Conservation (phyloP, 768 basidiomycete genomes). For the Leccinum uliginosum region DNA sequence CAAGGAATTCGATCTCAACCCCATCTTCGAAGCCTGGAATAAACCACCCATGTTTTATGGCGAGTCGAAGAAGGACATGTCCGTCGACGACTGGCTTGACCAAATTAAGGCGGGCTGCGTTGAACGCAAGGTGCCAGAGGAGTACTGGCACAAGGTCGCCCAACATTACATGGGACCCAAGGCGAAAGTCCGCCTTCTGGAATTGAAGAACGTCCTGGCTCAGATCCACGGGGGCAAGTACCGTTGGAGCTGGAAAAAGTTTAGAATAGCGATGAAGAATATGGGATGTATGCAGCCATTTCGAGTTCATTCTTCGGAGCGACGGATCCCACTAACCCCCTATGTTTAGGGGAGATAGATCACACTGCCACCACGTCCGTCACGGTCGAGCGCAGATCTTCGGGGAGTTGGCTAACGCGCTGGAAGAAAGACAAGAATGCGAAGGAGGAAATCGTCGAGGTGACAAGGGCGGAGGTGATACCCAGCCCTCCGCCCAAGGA, state of each 20-base stretch:
- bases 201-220: slow-evolving; percentile 68
- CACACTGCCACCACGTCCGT: slow-evolving; percentile 53
- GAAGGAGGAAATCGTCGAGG: slow-evolving; percentile 34
- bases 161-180: slow-evolving; percentile 71
- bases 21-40: slow-evolving; percentile 60
- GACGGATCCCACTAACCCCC: not conserved
- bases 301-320: not conserved
- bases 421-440: slow-evolving; percentile 37
- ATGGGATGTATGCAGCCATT: slow-evolving; percentile 68
- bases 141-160: slow-evolving; percentile 80
- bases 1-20: slow-evolving; percentile 71
- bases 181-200: slow-evolving; percentile 60
- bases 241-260: slow-evolving; percentile 82
- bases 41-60: slow-evolving; percentile 66
- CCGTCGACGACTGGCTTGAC: slow-evolving; percentile 71
- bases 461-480: slow-evolving; percentile 20
- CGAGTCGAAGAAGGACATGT: slow-evolving; percentile 61
- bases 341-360: slow-evolving; percentile 62
- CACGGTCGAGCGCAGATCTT: slow-evolving; percentile 47
- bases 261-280: slow-evolving; percentile 70
- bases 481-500: slow-evolving; percentile 28
- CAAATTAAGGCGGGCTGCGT: slow-evolving; percentile 69
- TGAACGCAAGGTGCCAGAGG: slow-evolving; percentile 67
- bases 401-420: slow-evolving; percentile 48
- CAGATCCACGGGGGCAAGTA: slow-evolving; percentile 76